A percentile compares a stretch with the other conserved stretches of the same genome.
Evolutionary conservation across 768 basidiomycete genomes (phyloP).

Genomic region (Inosperma sp.): DNA sequence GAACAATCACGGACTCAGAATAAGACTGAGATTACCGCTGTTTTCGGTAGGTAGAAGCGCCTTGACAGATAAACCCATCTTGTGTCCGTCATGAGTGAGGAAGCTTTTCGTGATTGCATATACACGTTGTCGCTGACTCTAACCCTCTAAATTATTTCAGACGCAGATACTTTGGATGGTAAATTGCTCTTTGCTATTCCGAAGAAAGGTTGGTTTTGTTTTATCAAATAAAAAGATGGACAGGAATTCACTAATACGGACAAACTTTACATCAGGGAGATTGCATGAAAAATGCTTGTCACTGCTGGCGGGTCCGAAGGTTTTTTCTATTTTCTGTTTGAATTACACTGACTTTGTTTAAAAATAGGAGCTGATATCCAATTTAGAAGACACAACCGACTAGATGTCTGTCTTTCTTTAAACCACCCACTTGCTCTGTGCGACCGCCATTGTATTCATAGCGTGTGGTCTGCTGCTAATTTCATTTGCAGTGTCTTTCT

Average conservation of each 20-base stretch:
- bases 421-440: slow-evolving; percentile 95
- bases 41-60: too few species aligned
- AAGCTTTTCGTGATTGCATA: neutral
- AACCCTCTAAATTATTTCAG: slow-evolving; percentile 30
- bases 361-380: slow-evolving; percentile 87
- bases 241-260: too few species aligned
- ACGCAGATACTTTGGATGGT: slow-evolving; percentile 77
- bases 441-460: slow-evolving; percentile 24
- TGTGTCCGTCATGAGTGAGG: slow-evolving; percentile 1
- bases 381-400: slow-evolving; percentile 78
- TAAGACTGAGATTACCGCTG: too few species aligned
- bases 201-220: slow-evolving; percentile 78
- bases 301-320: slow-evolving; percentile 74
- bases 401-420: slow-evolving; percentile 90
- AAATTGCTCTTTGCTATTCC: slow-evolving; percentile 92
- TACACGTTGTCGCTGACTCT: too few species aligned
- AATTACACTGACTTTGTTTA: slow-evolving; percentile 8
- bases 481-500: slow-evolving; percentile 88
- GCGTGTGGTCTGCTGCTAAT: slow-evolving; percentile 1
- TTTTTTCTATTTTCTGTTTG: slow-evolving; percentile 2
- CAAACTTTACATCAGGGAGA: slow-evolving; percentile 62
- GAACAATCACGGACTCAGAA: too few species aligned
- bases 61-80: too few species aligned
- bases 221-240: too few species aligned
- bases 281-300: slow-evolving; percentile 88